These are phyloP conservation scores for Ophiognomonia clavigignenti-juglandacearum DNA, from an alignment of 2,329 filamentous ascomycete species.

Conservation along the genomic window DNA sequence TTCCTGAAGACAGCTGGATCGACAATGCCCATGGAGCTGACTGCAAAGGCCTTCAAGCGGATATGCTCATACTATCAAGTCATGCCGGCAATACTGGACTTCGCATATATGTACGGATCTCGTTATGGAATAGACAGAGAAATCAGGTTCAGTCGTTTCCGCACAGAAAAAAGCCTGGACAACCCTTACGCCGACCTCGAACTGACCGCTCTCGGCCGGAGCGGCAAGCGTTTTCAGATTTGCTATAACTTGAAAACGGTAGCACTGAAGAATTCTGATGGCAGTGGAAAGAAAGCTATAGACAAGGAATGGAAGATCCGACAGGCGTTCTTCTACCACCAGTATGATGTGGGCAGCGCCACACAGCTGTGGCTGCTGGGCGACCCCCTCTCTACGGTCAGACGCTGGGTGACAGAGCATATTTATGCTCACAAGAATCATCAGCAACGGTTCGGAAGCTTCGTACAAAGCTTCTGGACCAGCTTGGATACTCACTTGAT, in stretches of 20 bases:
- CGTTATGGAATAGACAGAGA: slow-evolving; percentile 25
- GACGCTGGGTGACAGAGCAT: neutral
- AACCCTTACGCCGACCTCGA: slow-evolving; percentile 11
- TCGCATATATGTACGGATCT: slow-evolving; percentile 31
- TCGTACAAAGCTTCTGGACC: slow-evolving; percentile 29
- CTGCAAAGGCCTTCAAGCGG: neutral
- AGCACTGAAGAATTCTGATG: neutral
- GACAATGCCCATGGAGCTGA: neutral
- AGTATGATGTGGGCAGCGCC: neutral
- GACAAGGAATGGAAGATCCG: slow-evolving; percentile 6
- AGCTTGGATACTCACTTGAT: slow-evolving; percentile 32
- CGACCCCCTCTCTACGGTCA: slow-evolving; percentile 16
- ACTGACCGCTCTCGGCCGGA: slow-evolving; percentile 24
- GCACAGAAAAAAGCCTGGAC: slow-evolving; percentile 24
- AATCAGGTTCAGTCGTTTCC: slow-evolving; percentile 31
- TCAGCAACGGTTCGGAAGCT: slow-evolving; percentile 27
- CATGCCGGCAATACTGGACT: slow-evolving; percentile 34
- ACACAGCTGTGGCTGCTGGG: slow-evolving; percentile 32
- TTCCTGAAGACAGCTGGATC: neutral
- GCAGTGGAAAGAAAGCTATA: neutral
- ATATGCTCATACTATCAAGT: slow-evolving; percentile 32
- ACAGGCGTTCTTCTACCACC: slow-evolving; percentile 2
- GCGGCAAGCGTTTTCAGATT: slow-evolving; percentile 28
- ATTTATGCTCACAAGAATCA: slow-evolving; percentile 20
- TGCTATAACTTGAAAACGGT: slow-evolving; percentile 6